Base-by-base conservation (phyloP, 257 asterid genomes). In the Nicotiana paniculata region DNA sequence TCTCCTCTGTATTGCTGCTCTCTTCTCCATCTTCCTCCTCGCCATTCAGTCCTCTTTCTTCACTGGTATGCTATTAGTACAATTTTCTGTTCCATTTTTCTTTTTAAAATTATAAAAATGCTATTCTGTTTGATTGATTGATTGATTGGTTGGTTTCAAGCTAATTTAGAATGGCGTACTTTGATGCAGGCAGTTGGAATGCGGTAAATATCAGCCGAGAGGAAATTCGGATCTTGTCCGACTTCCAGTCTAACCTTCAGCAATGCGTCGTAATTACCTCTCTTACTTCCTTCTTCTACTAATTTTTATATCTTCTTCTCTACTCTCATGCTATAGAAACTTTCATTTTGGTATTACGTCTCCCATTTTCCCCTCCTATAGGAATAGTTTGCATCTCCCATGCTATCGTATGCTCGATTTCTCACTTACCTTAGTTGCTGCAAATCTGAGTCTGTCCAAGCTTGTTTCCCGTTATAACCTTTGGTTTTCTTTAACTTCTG, bases 181-280 rank as follows among this genome's bases (percentile, higher is more conserved):
- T 62, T 37, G 70, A 55, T 80, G 80, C 88, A 89, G 98, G 95
- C 76, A 84, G 72, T 82, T 88, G 39, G 86, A 81, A 18, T 53
- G 54, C 86, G 17, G 63, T 84, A 8, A 65, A 43, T 64, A 63
- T 82, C 72, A 85, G 75, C 83, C 39, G 43, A 46, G 82, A 82
- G 67, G 89, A 92, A 78, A 77, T 88, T 82, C 85, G 79, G 83
- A 89, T 90, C 86, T 89, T 96, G 81, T 90, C 89, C 57, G 87
- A 89, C 72, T 96, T 96, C 85, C 98, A 94, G 87, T 87, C 93
- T 82, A 85, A 75, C 64, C 86, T 96, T 78, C 94, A 93, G 86
- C 98, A 96, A 87, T 94, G 99, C 90, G 97, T 96, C 90, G 98
- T 96, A 77, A 51, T 81, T 65, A 10, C 43, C 15, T 11, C 1